phyloP scores from a whole-genome alignment of 352 stramenopile genomes.

The Globisporangium canariense region DNA sequence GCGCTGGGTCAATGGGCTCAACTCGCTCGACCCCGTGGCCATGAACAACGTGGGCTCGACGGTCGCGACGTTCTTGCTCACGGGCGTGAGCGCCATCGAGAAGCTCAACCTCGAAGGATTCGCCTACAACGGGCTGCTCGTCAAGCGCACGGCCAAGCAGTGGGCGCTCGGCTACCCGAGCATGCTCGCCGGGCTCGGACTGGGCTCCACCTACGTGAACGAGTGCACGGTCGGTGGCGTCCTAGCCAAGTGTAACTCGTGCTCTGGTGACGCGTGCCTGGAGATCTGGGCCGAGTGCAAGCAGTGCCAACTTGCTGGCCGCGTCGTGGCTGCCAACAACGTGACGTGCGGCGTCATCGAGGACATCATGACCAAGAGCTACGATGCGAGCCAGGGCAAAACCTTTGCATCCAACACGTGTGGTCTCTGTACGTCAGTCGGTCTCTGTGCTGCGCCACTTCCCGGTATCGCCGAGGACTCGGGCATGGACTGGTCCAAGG shows the following conservation, averaged over 20 bases:
- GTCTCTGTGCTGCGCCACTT: constrained; percentile 34
- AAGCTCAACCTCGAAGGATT: constrained; percentile 39
- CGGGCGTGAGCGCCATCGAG: constrained; percentile 29
- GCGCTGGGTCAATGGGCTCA: constrained; percentile 48
- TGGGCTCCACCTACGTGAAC: constrained; percentile 36
- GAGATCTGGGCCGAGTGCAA: constrained; percentile 33
- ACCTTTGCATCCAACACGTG: constrained; percentile 27
- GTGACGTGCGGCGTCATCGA: constrained; percentile 27
- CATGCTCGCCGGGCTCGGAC: constrained; percentile 42
- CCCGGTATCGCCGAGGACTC: constrained; percentile 29
- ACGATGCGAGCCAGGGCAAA: constrained; percentile 18
- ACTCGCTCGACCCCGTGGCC: constrained; percentile 47
- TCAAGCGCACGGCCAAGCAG: constrained; percentile 40
- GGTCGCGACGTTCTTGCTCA: constrained; percentile 36
- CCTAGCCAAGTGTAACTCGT: constrained; percentile 25
- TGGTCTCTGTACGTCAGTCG: constrained; percentile 20
- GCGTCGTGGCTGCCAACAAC: constrained; percentile 29
- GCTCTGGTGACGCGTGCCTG: constrained; percentile 26
- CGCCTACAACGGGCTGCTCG: constrained; percentile 56
- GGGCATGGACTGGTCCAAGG: constrained; percentile 30
- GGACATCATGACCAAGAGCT: constrained; percentile 23
- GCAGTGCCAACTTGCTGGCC: constrained; percentile 22
- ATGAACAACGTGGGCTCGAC: constrained; percentile 37
- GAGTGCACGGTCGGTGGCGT: constrained; percentile 17
- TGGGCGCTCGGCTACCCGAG: constrained; percentile 53